Evolutionary conservation across 495 filamentous ascomycete species (phyloP).

Genomic region (Poronia punctata): DNA sequence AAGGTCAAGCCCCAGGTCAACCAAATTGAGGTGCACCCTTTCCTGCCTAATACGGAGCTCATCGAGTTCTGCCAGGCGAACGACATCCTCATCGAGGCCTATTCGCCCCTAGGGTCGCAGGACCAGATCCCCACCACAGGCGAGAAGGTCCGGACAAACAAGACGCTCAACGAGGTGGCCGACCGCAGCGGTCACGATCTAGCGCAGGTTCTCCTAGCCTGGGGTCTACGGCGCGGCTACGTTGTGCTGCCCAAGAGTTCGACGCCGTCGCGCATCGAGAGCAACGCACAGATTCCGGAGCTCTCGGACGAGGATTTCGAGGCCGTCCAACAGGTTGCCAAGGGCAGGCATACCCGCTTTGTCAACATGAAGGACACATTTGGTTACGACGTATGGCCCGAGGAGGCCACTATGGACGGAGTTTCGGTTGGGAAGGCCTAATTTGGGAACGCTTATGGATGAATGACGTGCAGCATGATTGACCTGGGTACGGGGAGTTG

Average conservation of each 20-base stretch:
- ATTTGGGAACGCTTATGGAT: no score
- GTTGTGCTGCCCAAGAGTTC: constrained; percentile 50
- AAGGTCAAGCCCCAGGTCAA: constrained; percentile 41
- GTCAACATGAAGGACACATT: constrained; percentile 75
- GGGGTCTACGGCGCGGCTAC: constrained; percentile 37
- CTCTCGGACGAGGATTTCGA: constrained; percentile 34
- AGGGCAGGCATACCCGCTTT: constrained; percentile 54
- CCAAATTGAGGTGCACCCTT: constrained; percentile 48
- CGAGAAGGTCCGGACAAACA: constrained; percentile 36
- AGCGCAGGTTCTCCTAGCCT: constrained; percentile 43
- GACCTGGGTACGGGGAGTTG: neutral
- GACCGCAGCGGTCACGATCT: constrained; percentile 32
- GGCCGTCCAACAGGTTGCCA: constrained; percentile 34
- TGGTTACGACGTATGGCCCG: constrained; percentile 45
- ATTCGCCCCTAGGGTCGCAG: constrained; percentile 56
- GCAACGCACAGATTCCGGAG: constrained; percentile 42
- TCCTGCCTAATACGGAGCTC: constrained; percentile 46
- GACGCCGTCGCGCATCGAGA: constrained; percentile 57
- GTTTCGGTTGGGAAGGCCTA: constrained; percentile 17
- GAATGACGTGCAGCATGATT: neutral
- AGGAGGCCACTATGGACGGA: constrained; percentile 44
- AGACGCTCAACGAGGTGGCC: constrained; percentile 33
- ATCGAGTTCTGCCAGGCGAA: constrained; percentile 49
- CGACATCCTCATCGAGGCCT: constrained; percentile 59
- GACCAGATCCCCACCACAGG: constrained; percentile 47